Percentiles rank a stretch among this genome's conserved stretches.
Evolutionary conservation across 352 stramenopile genomes (phyloP).

Genomic region (Globisporangium camurandrum): DNA sequence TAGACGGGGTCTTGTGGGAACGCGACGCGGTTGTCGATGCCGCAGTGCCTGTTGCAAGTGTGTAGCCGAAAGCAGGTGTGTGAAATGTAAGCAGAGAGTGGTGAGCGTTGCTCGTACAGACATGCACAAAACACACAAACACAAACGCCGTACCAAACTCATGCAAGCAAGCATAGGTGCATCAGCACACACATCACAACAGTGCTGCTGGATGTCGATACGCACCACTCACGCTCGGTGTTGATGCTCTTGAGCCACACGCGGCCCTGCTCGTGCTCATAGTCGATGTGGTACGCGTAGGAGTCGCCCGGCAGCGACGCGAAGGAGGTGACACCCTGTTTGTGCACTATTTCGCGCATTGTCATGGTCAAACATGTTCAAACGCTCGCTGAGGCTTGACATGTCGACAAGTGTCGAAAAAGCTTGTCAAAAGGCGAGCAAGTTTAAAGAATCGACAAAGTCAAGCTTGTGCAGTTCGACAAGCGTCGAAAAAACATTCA

Average conservation of each 20-base stretch:
- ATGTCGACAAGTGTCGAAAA: too few species aligned
- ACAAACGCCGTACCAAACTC: not conserved
- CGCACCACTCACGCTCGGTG: conserved; percentile 6
- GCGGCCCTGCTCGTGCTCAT: conserved; percentile 1
- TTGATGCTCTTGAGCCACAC: conserved; percentile 9
- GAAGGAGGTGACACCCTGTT: conserved; percentile 2
- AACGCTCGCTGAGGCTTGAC: too few species aligned
- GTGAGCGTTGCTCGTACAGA: too few species aligned
- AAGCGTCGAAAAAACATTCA: too few species aligned
- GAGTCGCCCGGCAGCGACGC: conserved; percentile 6
- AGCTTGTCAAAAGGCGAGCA: too few species aligned
- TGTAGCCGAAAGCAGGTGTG: too few species aligned
- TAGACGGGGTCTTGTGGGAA: conserved; percentile 2
- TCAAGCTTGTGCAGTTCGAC: too few species aligned
- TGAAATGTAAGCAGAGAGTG: too few species aligned
- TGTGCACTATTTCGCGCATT: conserved; percentile 3
- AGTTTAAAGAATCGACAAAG: too few species aligned
- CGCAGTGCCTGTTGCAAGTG: not conserved
- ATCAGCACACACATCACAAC: not conserved
- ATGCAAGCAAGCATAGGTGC: not conserved
- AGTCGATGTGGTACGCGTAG: conserved; percentile 8
- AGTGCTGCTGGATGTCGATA: too few species aligned
- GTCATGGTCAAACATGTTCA: too few species aligned
- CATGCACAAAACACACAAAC: not conserved
- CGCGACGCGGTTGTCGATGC: conserved; percentile 5